Evolutionary conservation across 805 yeast genomes (phyloP).

Genomic region (Sugiyamaella boreocaroliniensis): DNA sequence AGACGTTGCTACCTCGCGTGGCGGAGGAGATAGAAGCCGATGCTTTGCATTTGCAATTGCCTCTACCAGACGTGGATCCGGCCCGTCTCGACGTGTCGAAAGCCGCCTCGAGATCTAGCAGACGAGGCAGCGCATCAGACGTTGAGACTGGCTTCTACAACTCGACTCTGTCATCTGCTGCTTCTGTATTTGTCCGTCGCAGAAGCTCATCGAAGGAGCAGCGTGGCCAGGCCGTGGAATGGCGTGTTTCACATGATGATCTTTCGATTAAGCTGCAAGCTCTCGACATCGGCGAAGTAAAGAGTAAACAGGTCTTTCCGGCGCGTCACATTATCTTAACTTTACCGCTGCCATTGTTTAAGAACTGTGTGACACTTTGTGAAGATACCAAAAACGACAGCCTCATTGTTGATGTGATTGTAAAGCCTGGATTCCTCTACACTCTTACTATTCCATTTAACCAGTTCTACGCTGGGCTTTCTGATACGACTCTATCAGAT

Average conservation of each 20-base stretch:
- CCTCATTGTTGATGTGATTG: slow-evolving; percentile 49
- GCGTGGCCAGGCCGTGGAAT: slow-evolving; percentile 2
- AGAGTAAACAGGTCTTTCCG: background rate
- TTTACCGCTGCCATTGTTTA: slow-evolving; percentile 35
- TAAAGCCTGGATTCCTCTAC: slow-evolving; percentile 43
- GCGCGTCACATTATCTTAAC: slow-evolving; percentile 34
- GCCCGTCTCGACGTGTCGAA: background rate
- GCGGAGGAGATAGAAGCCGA: background rate
- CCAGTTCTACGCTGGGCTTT: slow-evolving; percentile 34
- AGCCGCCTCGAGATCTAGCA: background rate
- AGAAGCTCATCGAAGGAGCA: background rate
- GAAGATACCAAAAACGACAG: slow-evolving; percentile 28
- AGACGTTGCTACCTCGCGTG: slow-evolving; percentile 9
- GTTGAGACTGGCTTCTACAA: background rate
- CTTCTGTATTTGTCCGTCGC: background rate
- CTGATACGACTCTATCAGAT: slow-evolving; percentile 10
- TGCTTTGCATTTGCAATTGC: slow-evolving; percentile 3
- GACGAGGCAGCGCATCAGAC: background rate
- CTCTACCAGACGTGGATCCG: slow-evolving; percentile 14
- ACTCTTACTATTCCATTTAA: slow-evolving; percentile 41
- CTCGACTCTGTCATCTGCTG: background rate
- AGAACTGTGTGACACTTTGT: slow-evolving; percentile 35
- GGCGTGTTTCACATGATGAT: slow-evolving; percentile 12
- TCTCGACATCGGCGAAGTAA: slow-evolving; percentile 10
- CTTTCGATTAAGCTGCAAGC: slow-evolving; percentile 17